Evolutionary conservation across 495 filamentous ascomycete genomes (phyloP), one percentile per base, ranked within the genome.

Genomic region (Bacidia rubella): DNA sequence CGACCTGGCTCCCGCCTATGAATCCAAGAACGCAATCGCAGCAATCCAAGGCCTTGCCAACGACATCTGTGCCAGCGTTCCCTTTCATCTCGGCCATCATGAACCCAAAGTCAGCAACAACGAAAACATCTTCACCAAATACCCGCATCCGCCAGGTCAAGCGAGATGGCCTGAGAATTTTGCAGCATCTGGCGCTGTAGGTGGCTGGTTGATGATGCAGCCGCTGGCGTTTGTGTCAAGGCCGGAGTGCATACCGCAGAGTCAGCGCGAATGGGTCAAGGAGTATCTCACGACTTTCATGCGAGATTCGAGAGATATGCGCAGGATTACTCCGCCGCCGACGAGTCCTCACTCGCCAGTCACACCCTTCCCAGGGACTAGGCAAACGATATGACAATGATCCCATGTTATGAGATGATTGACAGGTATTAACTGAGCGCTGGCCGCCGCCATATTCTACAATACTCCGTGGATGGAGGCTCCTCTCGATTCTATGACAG

Each of bases 151-250:
- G 4, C 47, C 47, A 19, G 47, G 47, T 1, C 20, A 50, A 38
- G 47, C 47, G 5, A 50, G 19, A 9, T 50, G 47, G 47, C 47
- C 47, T 1, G 47, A 50, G 15, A 50, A 50, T n/a, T 50, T 50
- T 15, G 47, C 47, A 2, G 47, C 47, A 1, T 32, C 47, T 20
- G 47, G 47, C n/a, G 47, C 47, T 5, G 47, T 50, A 11, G 47
- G 47, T 11, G 47, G 47, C 22, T 50, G 47, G 47, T 23, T 50
- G 47, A 50, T 50, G 47, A 50, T 50, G 47, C 47, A 50, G 32
- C 47, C 47, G 17, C 29, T 50, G 25, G 29, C 25, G 27, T 50
- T 50, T 22, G 20, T 38, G 4, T 32, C 47, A n/a, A 32, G 47
- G 38, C 27, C 38, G 22, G 47, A 29, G 10, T 50, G 29, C 29